These are phyloP conservation scores for Leccinum subrobustum DNA, from an alignment of 1,284 basidiomycete genomes.

Conservation along the genomic window DNA sequence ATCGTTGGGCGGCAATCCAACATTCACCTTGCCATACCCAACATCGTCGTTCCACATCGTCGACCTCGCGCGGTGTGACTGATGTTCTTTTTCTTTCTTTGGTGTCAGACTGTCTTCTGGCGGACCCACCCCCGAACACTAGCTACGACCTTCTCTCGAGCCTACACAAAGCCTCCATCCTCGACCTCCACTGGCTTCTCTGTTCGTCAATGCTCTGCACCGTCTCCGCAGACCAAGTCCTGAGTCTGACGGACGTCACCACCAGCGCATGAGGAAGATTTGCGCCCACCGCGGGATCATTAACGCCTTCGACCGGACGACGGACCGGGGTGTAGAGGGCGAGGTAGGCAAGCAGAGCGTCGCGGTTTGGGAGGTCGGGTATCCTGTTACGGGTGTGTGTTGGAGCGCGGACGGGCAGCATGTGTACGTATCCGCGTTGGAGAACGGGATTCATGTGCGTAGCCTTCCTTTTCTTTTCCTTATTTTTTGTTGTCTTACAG, in stretches of 20 bases:
- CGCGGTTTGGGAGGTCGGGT: conserved; percentile 78
- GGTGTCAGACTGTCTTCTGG: conserved; percentile 60
- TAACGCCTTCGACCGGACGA: conserved; percentile 82
- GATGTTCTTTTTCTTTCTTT: not conserved
- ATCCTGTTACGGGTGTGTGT: conserved; percentile 86
- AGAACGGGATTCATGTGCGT: conserved; percentile 90
- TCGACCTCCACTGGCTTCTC: conserved; percentile 81
- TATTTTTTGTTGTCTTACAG: no score
- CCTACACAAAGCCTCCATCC: conserved; percentile 75
- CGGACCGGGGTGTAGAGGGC: conserved; percentile 56
- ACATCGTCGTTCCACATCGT: not conserved
- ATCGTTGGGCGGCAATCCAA: not conserved
- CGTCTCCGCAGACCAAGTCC: conserved; percentile 81
- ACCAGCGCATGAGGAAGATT: conserved; percentile 73
- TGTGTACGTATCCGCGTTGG: conserved; percentile 83
- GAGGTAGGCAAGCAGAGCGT: conserved; percentile 75
- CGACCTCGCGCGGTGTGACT: not conserved
- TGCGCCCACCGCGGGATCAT: conserved; percentile 87
- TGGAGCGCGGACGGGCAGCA: conserved; percentile 89
- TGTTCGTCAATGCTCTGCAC: conserved; percentile 71
- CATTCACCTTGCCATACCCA: conserved; percentile 2
- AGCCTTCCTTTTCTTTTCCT: not conserved
- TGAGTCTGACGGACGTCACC: conserved; percentile 71
- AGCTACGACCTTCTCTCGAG: conserved; percentile 78
- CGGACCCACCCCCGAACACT: conserved; percentile 77